Evolutionary conservation across 768 basidiomycete genomes (phyloP).

Genomic region (Pluteus cervinus): DNA sequence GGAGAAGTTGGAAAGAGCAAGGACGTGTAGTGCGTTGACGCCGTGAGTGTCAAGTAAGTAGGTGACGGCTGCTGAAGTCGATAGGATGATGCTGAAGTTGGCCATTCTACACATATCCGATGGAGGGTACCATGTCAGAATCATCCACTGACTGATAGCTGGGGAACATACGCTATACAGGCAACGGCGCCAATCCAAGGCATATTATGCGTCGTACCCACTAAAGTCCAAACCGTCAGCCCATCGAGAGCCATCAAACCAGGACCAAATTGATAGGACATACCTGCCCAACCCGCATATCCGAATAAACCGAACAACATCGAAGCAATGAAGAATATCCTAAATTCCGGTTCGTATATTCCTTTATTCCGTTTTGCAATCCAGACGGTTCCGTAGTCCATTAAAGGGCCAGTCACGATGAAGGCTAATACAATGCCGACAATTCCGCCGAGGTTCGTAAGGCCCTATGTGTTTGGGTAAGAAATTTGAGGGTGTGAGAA

Average conservation of each 20-base stretch:
- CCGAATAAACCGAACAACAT: conserved; percentile 40
- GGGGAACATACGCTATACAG: conserved; percentile 22
- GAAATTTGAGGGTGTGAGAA: not conserved
- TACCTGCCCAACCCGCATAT: conserved; percentile 39
- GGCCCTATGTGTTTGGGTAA: conserved; percentile 15
- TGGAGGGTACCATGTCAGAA: not conserved
- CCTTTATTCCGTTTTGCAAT: conserved; percentile 37
- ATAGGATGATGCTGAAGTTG: conserved; percentile 39
- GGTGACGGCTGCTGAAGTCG: conserved; percentile 33
- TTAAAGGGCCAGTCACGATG: conserved; percentile 30
- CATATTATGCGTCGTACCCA: conserved; percentile 32
- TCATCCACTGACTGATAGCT: not conserved
- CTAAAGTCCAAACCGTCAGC: conserved; percentile 15
- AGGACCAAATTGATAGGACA: not conserved
- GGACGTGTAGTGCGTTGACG: conserved; percentile 31
- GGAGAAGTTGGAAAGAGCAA: conserved; percentile 35
- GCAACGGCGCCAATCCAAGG: conserved; percentile 41
- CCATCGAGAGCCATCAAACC: not conserved
- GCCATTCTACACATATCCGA: conserved; percentile 23
- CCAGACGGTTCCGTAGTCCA: conserved; percentile 37
- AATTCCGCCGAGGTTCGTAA: conserved; percentile 37
- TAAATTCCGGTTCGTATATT: conserved; percentile 41
- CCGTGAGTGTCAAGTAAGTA: conserved; percentile 42
- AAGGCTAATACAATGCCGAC: conserved; percentile 35
- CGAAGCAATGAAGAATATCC: conserved; percentile 32